phyloP scores from a whole-genome alignment of 129 eudicot genomes.

The Smallanthus sonchifolius region DNA sequence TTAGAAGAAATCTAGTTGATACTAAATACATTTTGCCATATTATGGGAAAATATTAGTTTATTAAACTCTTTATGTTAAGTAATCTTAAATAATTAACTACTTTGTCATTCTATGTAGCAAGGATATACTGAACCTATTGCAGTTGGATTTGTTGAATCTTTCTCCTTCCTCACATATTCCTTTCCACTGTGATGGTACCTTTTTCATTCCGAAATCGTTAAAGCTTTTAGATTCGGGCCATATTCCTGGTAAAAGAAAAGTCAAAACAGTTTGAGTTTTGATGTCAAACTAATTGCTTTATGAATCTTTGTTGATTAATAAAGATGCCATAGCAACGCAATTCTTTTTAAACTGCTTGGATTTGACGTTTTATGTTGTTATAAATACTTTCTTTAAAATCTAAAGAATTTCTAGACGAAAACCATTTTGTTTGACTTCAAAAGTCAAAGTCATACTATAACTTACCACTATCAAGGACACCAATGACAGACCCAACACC shows the following conservation, averaged over 20 bases:
- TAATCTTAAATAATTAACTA: neutral
- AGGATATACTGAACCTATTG: conserved; percentile 33
- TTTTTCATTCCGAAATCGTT: conserved; percentile 37
- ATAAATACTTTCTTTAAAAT: no score
- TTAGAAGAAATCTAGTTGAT: neutral
- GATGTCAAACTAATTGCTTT: neutral
- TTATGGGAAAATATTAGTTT: neutral
- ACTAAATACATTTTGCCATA: neutral
- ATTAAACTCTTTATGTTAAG: neutral
- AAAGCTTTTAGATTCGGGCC: conserved; percentile 56
- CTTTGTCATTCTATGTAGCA: neutral
- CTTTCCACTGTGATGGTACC: conserved; percentile 47
- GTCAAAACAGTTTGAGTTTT: neutral
- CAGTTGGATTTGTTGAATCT: conserved; percentile 37
- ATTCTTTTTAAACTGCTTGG: neutral
- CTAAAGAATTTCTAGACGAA: neutral
- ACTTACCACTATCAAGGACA: conserved; percentile 50
- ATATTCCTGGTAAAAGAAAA: conserved; percentile 34
- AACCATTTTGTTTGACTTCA: neutral
- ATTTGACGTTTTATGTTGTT: neutral
- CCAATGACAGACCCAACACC: conserved; percentile 50
- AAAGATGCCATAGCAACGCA: neutral
- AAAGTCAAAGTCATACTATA: conserved; percentile 1
- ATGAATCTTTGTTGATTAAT: neutral
- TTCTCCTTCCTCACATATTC: conserved; percentile 45